Evolutionary conservation across 108 stramenopile species (phyloP).

Genomic region (Skeletonema grethae): DNA sequence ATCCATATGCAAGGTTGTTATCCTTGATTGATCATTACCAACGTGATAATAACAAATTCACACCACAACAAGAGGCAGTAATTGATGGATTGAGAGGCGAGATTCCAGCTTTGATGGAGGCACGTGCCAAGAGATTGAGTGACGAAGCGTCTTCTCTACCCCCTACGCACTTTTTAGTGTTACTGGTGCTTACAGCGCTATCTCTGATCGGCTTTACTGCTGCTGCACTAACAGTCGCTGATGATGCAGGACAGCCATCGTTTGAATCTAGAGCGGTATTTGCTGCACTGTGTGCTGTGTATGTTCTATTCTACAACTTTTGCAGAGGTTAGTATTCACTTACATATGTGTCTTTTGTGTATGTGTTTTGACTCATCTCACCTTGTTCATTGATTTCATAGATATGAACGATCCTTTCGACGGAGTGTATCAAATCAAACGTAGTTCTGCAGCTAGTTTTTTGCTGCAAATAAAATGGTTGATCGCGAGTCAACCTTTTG

Average conservation of each 20-base stretch:
- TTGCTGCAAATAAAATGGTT: slow-evolving; percentile 68
- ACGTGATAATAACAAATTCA: slow-evolving; percentile 19
- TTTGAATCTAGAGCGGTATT: slow-evolving; percentile 58
- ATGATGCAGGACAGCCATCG: slow-evolving; percentile 35
- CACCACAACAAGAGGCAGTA: slow-evolving; percentile 25
- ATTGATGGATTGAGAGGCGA: slow-evolving; percentile 47
- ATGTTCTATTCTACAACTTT: slow-evolving; percentile 74
- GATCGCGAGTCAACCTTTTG: slow-evolving; percentile 60
- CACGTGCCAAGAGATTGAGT: slow-evolving; percentile 57
- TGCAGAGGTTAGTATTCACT: slow-evolving; percentile 13
- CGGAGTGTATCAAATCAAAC: slow-evolving; percentile 74
- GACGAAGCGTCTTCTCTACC: slow-evolving; percentile 66
- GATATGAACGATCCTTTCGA: slow-evolving; percentile 73
- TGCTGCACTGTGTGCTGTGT: slow-evolving; percentile 52
- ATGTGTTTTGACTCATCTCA: neutral
- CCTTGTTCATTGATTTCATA: neutral
- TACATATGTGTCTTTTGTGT: neutral
- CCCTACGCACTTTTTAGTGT: slow-evolving; percentile 64
- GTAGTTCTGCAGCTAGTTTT: slow-evolving; percentile 56
- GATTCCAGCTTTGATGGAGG: slow-evolving; percentile 46
- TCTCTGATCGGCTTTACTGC: slow-evolving; percentile 60
- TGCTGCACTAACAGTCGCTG: slow-evolving; percentile 38
- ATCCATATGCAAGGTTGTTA: slow-evolving; percentile 65
- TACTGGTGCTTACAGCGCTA: slow-evolving; percentile 44
- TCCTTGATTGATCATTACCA: slow-evolving; percentile 43